A percentile compares a stretch with the other conserved stretches of the same genome.
These are phyloP conservation scores for Sphagnum tenellum DNA, from an alignment of 225 moss, liverwort and hornwort genomes.

Conservation along the genomic window DNA sequence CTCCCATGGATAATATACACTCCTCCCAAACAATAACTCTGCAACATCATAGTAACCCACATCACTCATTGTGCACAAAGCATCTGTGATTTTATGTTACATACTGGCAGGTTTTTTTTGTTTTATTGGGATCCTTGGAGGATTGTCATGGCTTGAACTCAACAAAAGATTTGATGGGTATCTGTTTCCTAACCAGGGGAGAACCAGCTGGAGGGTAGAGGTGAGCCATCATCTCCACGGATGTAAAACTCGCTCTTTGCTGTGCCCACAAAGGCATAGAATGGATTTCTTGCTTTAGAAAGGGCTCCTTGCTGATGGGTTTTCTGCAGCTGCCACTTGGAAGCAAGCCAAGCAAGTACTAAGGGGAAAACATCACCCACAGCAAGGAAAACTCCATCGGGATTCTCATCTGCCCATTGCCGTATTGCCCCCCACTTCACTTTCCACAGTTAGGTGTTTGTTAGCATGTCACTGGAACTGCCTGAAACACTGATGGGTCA, in stretches of 20 bases:
- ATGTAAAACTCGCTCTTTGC: slow-evolving; percentile 88
- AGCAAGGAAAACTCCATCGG: slow-evolving; percentile 68
- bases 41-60: slow-evolving; percentile 21
- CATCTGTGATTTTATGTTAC: too few relatives aligned
- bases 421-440: slow-evolving; percentile 56
- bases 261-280: slow-evolving; percentile 78
- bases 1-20: slow-evolving; percentile 96
- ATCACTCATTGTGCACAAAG: too few relatives aligned
- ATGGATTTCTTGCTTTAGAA: slow-evolving; percentile 12
- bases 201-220: slow-evolving; percentile 11
- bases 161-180: too few relatives aligned
- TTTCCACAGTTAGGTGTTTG: background rate
- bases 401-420: slow-evolving; percentile 66
- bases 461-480: too few relatives aligned
- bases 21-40: slow-evolving; percentile 51
- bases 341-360: slow-evolving; percentile 71
- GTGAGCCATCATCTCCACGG: slow-evolving; percentile 37
- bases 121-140: too few relatives aligned
- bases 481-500: too few relatives aligned
- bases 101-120: too few relatives aligned
- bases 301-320: slow-evolving; percentile 4
- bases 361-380: slow-evolving; percentile 86
- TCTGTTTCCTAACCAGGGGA: slow-evolving; percentile 17
- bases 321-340: slow-evolving; percentile 33
- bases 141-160: too few relatives aligned